These are phyloP conservation scores for Trypanosoma caninum DNA, from an alignment of 208 protist genomes.

Conservation along the genomic window DNA sequence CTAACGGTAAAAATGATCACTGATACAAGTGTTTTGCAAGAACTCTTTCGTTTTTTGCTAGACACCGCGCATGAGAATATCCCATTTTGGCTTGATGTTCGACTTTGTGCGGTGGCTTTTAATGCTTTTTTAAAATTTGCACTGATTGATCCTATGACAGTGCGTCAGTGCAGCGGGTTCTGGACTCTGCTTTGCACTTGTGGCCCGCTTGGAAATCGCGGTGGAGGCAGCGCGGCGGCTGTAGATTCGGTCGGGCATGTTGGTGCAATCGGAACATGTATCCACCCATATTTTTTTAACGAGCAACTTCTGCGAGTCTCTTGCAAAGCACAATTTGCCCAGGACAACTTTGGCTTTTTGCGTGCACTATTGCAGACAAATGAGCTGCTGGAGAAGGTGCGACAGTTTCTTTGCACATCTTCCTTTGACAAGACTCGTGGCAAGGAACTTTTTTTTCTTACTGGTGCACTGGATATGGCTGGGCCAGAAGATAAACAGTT, in stretches of 20 bases:
- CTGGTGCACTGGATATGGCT: conserved; percentile 42
- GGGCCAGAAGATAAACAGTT: conserved; percentile 17
- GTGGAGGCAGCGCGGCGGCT: conserved; percentile 37
- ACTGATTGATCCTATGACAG: conserved; percentile 31
- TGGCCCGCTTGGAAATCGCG: conserved; percentile 66
- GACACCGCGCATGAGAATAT: conserved; percentile 74
- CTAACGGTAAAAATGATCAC: conserved; percentile 22
- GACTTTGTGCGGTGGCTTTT: conserved; percentile 66
- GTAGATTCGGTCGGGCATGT: conserved; percentile 44
- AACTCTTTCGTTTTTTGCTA: conserved; percentile 36
- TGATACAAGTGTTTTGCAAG: conserved; percentile 28
- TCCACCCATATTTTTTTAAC: conserved; percentile 35
- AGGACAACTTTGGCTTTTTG: conserved; percentile 13
- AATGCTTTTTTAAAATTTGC: conserved; percentile 57
- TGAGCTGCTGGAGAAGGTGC: conserved; percentile 22
- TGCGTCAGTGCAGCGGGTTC: conserved; percentile 27
- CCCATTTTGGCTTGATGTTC: conserved; percentile 83
- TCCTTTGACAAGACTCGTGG: conserved; percentile 32
- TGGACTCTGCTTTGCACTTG: conserved; percentile 73
- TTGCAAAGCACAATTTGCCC: neutral
- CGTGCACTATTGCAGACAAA: conserved; percentile 12
- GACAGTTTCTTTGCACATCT: conserved; percentile 29
- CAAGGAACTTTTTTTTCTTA: conserved; percentile 71
- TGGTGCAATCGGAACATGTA: conserved; percentile 38
- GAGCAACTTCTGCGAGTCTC: conserved; percentile 28